Base-by-base conservation (phyloP, 768 basidiomycete species). In the Clathrus columnatus region DNA sequence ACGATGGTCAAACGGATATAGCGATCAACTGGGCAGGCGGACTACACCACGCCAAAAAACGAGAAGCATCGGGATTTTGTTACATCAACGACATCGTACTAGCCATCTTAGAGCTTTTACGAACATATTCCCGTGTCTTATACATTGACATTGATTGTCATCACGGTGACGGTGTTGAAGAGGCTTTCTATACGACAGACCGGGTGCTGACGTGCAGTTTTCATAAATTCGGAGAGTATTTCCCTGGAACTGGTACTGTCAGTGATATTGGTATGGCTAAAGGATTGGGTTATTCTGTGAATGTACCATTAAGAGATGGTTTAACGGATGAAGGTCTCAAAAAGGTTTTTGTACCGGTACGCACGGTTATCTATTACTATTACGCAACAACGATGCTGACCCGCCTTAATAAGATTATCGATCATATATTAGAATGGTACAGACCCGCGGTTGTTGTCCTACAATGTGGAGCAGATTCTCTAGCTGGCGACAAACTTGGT, bases 71-170 rank as follows among this genome's bases (percentile, higher is more conserved):
- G 6, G 96, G 96, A 14, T 99, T 99, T 71, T 99, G 96, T 75
- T 99, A 98, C 74, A 85, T 98, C 71, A 99, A 99, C 69, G 90
- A 94, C 69, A 99, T 97, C 66, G 93, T 96, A 0, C 83, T 98
- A 23, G 87, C 84, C 44, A 95, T 96, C 36, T 78, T 99, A 48
- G 95, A 96, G 68, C 83, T 99, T 7, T 73, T 95, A n/a, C 81
- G 93, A 61, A 81, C 75, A 54, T 82, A 83, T 64, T 77, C 89
- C 2, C 84, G 96, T 51, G 95, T 99, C 16, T 73, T 99, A 27
- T 98, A 99, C 67, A 86, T 99, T 69, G 95, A 99, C 70, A 93
- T 98, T 57, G 96, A 98, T 69, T 92, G 92, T 50, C 96, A 98
- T 67, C 96, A 99, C 68, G 95, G 96, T 17, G 96, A 98, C 66